phyloP scores from a whole-genome alignment of 2,329 filamentous ascomycete species.

The Xylogone sp. region DNA sequence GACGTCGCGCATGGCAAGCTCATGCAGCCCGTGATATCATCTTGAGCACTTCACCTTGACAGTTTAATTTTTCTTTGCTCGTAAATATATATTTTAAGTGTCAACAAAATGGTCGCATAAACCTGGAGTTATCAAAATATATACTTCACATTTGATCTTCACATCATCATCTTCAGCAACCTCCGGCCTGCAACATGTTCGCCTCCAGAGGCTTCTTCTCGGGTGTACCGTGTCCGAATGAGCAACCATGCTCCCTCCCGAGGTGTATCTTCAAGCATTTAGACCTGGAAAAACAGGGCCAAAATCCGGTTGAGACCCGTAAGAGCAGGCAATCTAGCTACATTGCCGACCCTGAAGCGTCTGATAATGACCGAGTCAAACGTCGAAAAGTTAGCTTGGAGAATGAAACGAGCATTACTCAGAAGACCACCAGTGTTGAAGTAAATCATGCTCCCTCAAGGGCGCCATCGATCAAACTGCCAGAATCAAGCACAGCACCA shows the following conservation, averaged over 20 bases:
- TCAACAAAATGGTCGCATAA: no score
- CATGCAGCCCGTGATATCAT: no score
- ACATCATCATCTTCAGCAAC: neutral
- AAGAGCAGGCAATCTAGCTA: neutral
- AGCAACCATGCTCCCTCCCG: slow-evolving; percentile 25
- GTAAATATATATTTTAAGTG: no score
- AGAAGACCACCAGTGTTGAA: neutral
- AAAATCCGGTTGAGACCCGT: neutral
- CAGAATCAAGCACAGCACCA: neutral
- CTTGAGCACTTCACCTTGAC: no score
- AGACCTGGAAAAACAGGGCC: neutral
- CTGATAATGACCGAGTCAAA: neutral
- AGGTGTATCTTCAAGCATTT: slow-evolving; percentile 28
- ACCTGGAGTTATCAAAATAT: no score
- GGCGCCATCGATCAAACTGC: neutral
- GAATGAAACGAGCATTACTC: neutral
- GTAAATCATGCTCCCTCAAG: neutral
- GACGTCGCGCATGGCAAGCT: no score
- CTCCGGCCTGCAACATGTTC: slow-evolving; percentile 27
- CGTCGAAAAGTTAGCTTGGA: neutral
- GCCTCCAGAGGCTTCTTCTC: slow-evolving; percentile 27
- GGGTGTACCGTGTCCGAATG: slow-evolving; percentile 23
- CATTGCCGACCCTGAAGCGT: neutral
- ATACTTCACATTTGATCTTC: no score
- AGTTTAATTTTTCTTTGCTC: no score